A percentile compares a stretch with the other conserved stretches of the same genome.
Conservation (phyloP, 441 rosid species). For the Daphne laureola region DNA sequence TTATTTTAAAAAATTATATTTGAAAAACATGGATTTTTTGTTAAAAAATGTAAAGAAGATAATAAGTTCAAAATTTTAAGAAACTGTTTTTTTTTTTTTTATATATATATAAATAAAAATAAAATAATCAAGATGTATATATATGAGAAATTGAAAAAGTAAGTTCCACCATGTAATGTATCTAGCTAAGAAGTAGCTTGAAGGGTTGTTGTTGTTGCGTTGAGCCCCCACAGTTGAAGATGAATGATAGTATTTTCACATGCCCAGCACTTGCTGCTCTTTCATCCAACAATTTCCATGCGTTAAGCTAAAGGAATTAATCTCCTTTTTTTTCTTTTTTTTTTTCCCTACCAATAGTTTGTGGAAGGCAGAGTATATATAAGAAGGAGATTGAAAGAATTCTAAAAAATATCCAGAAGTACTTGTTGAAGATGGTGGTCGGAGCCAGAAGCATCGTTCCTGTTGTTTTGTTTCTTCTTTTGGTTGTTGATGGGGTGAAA, state of each 20-base stretch:
- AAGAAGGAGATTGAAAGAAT: conserved; percentile 2
- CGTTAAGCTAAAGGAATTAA: conserved; percentile 25
- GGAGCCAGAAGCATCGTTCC: conserved; percentile 7
- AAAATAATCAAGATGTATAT: no score
- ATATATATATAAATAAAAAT: fast-evolving
- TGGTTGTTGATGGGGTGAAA: conserved; percentile 14
- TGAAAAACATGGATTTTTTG: no score
- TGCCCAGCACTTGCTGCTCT: conserved; percentile 7
- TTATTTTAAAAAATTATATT: no score
- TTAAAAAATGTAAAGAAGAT: no score
- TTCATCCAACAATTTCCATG: conserved; percentile 10
- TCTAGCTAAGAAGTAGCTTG: no score
- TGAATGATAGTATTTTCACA: conserved; percentile 3
- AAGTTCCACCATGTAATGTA: no score
- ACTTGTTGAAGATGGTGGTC: conserved; percentile 12
- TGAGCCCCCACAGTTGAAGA: no score
- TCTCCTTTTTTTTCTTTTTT: background rate
- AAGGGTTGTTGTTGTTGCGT: no score
- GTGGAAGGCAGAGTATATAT: conserved; percentile 17
- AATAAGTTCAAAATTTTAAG: no score
- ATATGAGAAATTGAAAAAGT: no score
- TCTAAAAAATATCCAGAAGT: background rate
- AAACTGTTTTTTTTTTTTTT: no score
- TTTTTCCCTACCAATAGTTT: background rate
- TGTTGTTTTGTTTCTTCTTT: conserved; percentile 14